phyloP scores from a whole-genome alignment of 78 protist species.

The Dictyostelium intermedium region DNA sequence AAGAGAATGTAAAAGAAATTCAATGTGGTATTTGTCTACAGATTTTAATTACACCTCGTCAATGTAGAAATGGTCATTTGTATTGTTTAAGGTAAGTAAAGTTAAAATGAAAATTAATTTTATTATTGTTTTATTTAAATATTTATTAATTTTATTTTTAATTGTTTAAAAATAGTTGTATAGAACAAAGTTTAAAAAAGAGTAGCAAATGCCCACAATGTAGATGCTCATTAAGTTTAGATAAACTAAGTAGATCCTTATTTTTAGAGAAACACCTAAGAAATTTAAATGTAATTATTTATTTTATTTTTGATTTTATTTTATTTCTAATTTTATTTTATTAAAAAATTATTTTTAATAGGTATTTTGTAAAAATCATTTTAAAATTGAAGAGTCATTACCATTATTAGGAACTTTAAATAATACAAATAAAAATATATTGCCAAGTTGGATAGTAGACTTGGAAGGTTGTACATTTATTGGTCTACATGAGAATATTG shows the following conservation, averaged over 20 bases:
- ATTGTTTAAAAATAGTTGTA: conserved; percentile 7
- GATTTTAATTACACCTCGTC: conserved; percentile 36
- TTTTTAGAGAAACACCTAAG: conserved; percentile 54
- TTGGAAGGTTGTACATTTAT: not conserved
- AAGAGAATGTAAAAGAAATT: conserved; percentile 44
- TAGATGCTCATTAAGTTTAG: conserved; percentile 11
- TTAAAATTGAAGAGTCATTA: not conserved
- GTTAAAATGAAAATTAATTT: not conserved
- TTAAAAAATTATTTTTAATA: not conserved
- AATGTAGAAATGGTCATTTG: conserved; percentile 64
- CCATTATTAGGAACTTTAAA: not conserved
- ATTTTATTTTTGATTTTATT: not conserved
- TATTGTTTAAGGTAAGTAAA: not conserved
- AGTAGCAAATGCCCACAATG: conserved; percentile 54
- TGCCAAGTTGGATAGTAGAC: not conserved
- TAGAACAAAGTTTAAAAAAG: conserved; percentile 32
- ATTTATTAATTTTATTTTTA: not conserved
- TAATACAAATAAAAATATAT: not conserved
- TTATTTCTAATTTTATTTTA: not conserved
- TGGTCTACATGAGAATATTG: not conserved
- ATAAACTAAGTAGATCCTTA: conserved; percentile 40
- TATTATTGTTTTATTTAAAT: not conserved
- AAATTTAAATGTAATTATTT: conserved; percentile 25
- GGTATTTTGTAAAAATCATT: conserved; percentile 73
- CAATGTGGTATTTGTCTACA: conserved; percentile 68